These are phyloP conservation scores for Vitis rotundifolia DNA, from an alignment of 164 flowering plant genomes.

Conservation along the genomic window DNA sequence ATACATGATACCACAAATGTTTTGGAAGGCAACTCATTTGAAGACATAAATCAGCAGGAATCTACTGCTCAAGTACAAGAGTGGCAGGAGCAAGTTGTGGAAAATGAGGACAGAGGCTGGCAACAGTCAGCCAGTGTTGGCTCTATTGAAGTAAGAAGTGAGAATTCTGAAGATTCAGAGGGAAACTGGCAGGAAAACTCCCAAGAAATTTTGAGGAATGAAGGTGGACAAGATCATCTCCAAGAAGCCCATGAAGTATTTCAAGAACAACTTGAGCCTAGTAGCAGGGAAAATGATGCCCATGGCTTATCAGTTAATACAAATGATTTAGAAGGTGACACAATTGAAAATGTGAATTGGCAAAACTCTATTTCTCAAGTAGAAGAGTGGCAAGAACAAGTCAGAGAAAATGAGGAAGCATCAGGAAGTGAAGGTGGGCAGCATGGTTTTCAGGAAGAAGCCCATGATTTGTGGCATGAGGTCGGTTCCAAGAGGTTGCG, in stretches of 20 bases:
- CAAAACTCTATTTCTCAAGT: conserved; percentile 21
- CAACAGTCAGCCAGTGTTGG: conserved; percentile 12
- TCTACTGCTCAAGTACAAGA: conserved; percentile 23
- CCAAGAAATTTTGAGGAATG: conserved; percentile 18
- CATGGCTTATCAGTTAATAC: not conserved
- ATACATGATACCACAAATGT: conserved; percentile 7
- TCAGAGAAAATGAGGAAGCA: conserved; percentile 20
- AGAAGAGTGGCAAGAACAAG: conserved; percentile 9
- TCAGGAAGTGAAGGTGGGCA: conserved; percentile 24
- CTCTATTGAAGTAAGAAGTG: conserved; percentile 19
- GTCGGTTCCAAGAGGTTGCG: conserved; percentile 37
- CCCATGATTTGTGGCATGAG: conserved; percentile 30
- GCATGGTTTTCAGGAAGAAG: conserved; percentile 27
- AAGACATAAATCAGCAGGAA: conserved; percentile 15
- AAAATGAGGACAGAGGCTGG: conserved; percentile 23
- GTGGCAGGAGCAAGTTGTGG: conserved; percentile 20
- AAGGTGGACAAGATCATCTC: conserved; percentile 7
- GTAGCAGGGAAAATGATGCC: conserved; percentile 16
- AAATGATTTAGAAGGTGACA: conserved; percentile 11
- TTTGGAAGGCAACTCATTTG: conserved; percentile 12
- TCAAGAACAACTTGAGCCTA: conserved; percentile 14
- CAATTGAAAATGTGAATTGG: conserved; percentile 7
- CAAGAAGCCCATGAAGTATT: conserved; percentile 24
- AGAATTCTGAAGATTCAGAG: conserved; percentile 11
- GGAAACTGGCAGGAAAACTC: conserved; percentile 9